phyloP scores from a whole-genome alignment of 2,329 filamentous ascomycete genomes.

The Sporothrix globosa region DNA sequence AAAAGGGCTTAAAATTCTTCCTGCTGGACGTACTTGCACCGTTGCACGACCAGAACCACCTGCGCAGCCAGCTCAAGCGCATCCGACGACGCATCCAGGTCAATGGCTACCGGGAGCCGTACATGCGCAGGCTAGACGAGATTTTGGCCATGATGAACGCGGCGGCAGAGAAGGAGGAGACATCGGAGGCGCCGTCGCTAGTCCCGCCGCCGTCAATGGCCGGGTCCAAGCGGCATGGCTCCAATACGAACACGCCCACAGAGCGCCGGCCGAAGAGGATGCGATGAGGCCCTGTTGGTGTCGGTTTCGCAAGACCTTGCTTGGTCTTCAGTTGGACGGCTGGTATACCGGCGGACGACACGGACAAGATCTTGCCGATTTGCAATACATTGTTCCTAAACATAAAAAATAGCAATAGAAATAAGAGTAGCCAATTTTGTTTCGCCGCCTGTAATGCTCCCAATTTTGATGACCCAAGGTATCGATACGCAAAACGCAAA shows the following conservation, averaged over 20 bases:
- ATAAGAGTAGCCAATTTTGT: background rate
- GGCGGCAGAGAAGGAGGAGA: background rate
- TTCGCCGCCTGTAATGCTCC: constrained; percentile 12
- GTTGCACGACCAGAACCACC: constrained; percentile 51
- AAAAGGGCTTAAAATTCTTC: constrained; percentile 45
- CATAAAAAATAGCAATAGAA: background rate
- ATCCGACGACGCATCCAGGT: constrained; percentile 38
- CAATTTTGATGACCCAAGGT: constrained; percentile 8
- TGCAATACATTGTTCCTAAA: background rate
- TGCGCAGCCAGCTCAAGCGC: constrained; percentile 46
- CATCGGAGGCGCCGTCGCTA: background rate
- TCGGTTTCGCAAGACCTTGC: background rate
- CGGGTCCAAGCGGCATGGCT: constrained; percentile 29
- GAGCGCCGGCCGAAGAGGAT: constrained; percentile 30
- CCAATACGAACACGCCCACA: constrained; percentile 8
- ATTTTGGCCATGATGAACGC: constrained; percentile 33
- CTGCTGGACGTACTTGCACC: constrained; percentile 50
- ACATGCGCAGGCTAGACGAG: constrained; percentile 32
- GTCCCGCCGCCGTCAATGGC: background rate
- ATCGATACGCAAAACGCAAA: background rate
- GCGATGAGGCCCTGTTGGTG: constrained; percentile 7
- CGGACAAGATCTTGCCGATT: background rate
- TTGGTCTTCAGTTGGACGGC: background rate
- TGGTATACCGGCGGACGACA: background rate
- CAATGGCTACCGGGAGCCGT: constrained; percentile 35